Evolutionary conservation across 306 rosid species (phyloP).

Genomic region (Luffa aegyptiaca): DNA sequence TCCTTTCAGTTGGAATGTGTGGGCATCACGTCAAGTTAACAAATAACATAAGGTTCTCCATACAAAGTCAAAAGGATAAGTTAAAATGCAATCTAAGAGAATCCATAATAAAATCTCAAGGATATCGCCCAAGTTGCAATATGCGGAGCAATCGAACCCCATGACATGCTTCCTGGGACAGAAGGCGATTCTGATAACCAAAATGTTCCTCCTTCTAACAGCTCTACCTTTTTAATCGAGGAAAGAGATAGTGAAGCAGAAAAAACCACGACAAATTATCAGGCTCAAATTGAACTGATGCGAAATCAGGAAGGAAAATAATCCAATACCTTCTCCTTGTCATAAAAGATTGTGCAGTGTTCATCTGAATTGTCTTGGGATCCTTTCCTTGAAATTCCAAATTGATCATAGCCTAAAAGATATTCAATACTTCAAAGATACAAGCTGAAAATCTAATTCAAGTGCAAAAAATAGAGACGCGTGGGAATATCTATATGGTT

Average conservation of each 20-base stretch:
- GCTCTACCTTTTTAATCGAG: slow-evolving; percentile 56
- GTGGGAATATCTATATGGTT: neutral
- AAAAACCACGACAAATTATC: neutral
- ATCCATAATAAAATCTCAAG: slow-evolving; percentile 26
- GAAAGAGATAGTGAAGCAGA: neutral
- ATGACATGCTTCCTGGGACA: slow-evolving; percentile 94
- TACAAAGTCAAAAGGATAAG: slow-evolving; percentile 2
- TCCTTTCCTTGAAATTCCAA: slow-evolving; percentile 84
- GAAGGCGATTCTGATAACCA: slow-evolving; percentile 98
- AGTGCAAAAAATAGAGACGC: neutral
- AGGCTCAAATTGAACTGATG: neutral
- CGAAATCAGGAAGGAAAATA: neutral
- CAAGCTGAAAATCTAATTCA: slow-evolving; percentile 5
- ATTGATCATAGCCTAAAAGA: slow-evolving; percentile 70
- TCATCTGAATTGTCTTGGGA: slow-evolving; percentile 73
- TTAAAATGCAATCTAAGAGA: slow-evolving; percentile 8
- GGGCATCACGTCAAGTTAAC: slow-evolving; percentile 88
- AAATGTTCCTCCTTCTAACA: slow-evolving; percentile 95
- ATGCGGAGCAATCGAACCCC: slow-evolving; percentile 90
- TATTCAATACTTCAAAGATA: slow-evolving; percentile 3
- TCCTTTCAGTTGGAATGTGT: slow-evolving; percentile 98
- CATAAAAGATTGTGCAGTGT: slow-evolving; percentile 91
- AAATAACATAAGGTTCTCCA: slow-evolving; percentile 16
- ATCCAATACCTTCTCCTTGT: slow-evolving; percentile 63
- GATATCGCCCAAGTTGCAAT: slow-evolving; percentile 99